Evolutionary conservation across 2,329 filamentous ascomycete genomes (phyloP), one percentile per base, ranked within the genome.

Genomic region (Juglanconis juglandina): DNA sequence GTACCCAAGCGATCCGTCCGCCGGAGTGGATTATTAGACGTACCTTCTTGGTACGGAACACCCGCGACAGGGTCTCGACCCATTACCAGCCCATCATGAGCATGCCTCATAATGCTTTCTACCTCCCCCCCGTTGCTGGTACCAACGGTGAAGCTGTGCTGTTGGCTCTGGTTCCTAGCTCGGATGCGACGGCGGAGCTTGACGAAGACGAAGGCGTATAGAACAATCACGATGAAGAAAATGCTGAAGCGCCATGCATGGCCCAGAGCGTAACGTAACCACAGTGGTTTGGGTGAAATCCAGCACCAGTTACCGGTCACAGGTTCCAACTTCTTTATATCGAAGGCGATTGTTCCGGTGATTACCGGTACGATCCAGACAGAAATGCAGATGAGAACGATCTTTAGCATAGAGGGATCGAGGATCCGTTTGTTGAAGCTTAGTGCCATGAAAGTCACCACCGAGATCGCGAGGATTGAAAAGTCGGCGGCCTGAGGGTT

Each of bases 251-350:
- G 41, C 60, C 60, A 62, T n/a, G 33, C 56, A 13, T 62, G 60
- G n/a, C 56, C 57, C 14, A 62, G 48, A 39, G 46, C 53, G 14
- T 62, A 62, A 32, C 60, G 57, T n/a, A 62, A 41, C 47, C 54
- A 56, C 7, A 34, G 14, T 32, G 60, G 60, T 4, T 62, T 37
- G 9, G 39, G 47, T 30, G 52, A 47, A 35, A 62, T 60, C 60
- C 60, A 62, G 37, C 60, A 62, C 60, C 60, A 62, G 5, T 62
- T 60, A 5, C 60, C 60, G 13, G 57, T 59, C 14, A 53, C 60
- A 13, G 60, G 60, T 34, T 39, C 41, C 11, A 60, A 46, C 39
- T 62, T 56, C 7, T 48, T n/a, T 30, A 60, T 11, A 7, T 30
- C 60, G 24, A 62, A 42, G 33, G 60, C 60, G 11, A 52, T 60